A percentile compares a stretch with the other conserved stretches of the same genome.
Evolutionary conservation across 108 stramenopile species (phyloP).

Genomic region (Epithemia pelagica): DNA sequence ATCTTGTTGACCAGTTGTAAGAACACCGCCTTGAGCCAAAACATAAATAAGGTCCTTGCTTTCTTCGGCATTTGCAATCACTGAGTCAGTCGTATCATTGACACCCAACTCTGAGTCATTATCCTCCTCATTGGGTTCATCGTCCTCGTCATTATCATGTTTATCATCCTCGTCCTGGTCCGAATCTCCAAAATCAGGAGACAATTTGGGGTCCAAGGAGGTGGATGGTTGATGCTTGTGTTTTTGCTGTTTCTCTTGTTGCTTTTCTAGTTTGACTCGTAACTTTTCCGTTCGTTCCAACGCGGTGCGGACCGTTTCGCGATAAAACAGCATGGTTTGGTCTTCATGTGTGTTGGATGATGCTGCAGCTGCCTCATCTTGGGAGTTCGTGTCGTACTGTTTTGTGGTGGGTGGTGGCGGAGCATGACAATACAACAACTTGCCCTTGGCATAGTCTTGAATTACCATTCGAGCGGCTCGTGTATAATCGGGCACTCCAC

Average conservation of each 20-base stretch:
- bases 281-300: constrained; percentile 62
- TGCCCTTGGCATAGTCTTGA: constrained; percentile 93
- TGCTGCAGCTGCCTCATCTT: background rate
- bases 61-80: constrained; percentile 19
- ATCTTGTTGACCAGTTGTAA: too few relatives aligned
- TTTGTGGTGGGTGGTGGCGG: constrained; percentile 48
- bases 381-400: too few relatives aligned
- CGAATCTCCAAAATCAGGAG: constrained; percentile 16
- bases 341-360: background rate
- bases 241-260: constrained; percentile 11
- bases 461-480: constrained; percentile 89
- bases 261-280: constrained; percentile 32
- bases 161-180: constrained; percentile 30
- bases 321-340: constrained; percentile 37
- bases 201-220: background rate
- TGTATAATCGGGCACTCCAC: constrained; percentile 89
- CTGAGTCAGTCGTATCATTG: constrained; percentile 28
- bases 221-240: background rate
- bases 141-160: constrained; percentile 28
- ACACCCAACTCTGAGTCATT: background rate
- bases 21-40: too few relatives aligned
- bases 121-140: background rate
- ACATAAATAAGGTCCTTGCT: too few relatives aligned
- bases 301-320: constrained; percentile 61
- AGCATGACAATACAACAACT: constrained; percentile 87